Percentiles rank a stretch among this genome's conserved stretches.
phyloP scores from a whole-genome alignment of 371 early-diverging fungal genomes.

The Apophysomyces ossiformis region DNA sequence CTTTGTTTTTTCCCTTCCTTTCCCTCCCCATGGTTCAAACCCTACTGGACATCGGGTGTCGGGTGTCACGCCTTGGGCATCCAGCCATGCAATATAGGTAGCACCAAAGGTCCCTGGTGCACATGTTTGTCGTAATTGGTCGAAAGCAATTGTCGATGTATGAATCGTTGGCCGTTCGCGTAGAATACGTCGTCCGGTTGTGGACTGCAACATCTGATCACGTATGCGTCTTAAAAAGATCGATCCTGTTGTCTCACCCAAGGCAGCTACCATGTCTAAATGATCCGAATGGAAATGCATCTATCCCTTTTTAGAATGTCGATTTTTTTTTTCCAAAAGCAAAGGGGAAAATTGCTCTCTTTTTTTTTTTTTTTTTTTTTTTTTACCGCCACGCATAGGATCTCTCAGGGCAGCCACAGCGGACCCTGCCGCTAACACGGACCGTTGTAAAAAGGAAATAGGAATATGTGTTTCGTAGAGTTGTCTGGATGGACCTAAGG shows the following conservation, averaged over 20 bases:
- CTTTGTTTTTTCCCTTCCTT: neutral
- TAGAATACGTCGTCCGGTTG: constrained; percentile 82
- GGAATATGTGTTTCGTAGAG: constrained; percentile 63
- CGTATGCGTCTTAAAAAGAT: constrained; percentile 70
- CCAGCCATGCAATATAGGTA: constrained; percentile 81
- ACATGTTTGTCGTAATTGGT: constrained; percentile 60
- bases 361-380: too few species aligned
- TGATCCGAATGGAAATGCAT: neutral
- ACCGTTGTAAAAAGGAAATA: constrained; percentile 58
- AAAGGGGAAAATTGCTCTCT: neutral
- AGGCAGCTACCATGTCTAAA: constrained; percentile 88
- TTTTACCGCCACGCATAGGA: constrained; percentile 79
- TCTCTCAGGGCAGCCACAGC: constrained; percentile 79
- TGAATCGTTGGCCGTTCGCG: constrained; percentile 80
- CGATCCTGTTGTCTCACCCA: constrained; percentile 90
- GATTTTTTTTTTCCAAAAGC: neutral
- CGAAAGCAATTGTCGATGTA: constrained; percentile 67
- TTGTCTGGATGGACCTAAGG: constrained; percentile 8
- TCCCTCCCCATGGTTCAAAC: neutral
- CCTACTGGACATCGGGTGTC: constrained; percentile 82
- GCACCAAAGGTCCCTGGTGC: constrained; percentile 86
- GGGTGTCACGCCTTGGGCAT: constrained; percentile 79
- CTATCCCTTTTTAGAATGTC: too few species aligned
- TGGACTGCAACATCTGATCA: constrained; percentile 77
- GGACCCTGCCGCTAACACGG: constrained; percentile 72